Base-by-base conservation (phyloP, 257 asterid species). In the Oldenlandia corymbosa region DNA sequence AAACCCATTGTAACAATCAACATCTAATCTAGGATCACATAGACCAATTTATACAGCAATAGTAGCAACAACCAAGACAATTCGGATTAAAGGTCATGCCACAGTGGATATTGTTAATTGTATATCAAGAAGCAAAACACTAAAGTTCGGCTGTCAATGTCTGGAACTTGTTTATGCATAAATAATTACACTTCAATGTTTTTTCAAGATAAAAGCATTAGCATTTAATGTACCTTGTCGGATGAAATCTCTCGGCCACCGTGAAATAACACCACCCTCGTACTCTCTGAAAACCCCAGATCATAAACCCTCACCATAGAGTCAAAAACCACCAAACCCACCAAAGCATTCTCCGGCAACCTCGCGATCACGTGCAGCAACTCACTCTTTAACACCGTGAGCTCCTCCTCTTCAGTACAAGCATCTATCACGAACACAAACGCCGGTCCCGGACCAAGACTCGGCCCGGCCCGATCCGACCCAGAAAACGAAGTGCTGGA, bases 381-480 rank as follows among this genome's bases (percentile, higher is more conserved):
- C 75, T 92, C 97, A 81, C 75, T 81, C 78, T 89, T 89, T 81
- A 92, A 78, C 65, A 63, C 82, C 67, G 51, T 79, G 7, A 89
- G 75, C 71, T 89, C 99, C 75, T 78, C 91, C 70, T 81, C 87
- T 18, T 81, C 54, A 0, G 88, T 69, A 70, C 90, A 85, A 37
- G 77, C 79, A 76, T 92, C 99, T 75, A 92, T 94, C 18, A 89
- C 95, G 54, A 92, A 85, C 81, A 89, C 95, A 72, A 92, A 82
- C 5, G 91, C 90, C 12, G 88, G 95, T 34, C 94, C 93, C 9
- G 60, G 62, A 43, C 71, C 88, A 64, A 42, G 56, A 14, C 71
- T 69, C 39, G 48, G 24, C 14, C 86, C 81, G 17, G 64, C 57
- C 79, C 80, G 36, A 45, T 80, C 95, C 60, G 55, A 68, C 45